These are phyloP conservation scores for Amoebophrya sp. DNA, from an alignment of 169 alveolate genomes.

Conservation along the genomic window DNA sequence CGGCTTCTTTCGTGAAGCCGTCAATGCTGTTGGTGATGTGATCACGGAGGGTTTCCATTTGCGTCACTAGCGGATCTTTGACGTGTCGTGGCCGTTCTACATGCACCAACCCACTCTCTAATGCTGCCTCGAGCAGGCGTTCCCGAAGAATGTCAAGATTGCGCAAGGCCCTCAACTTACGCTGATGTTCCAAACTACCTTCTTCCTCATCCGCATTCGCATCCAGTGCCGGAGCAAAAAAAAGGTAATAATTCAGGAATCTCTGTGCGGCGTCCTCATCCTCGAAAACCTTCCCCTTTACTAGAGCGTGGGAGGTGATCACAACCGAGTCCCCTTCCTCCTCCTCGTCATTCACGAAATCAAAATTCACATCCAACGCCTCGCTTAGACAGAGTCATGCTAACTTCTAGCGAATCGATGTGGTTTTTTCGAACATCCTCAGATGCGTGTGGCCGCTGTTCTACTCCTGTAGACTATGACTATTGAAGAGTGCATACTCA, in stretches of 20 bases:
- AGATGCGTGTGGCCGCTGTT: no score
- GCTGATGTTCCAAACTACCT: not conserved
- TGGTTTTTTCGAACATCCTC: no score
- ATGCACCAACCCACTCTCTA: not conserved
- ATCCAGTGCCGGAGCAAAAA: not conserved
- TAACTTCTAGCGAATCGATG: no score
- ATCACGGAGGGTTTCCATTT: not conserved
- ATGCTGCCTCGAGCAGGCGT: not conserved
- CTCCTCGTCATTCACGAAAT: slow-evolving; percentile 11
- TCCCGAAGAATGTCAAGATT: not conserved
- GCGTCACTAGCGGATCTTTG: not conserved
- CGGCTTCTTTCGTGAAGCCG: not conserved
- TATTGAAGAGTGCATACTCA: no score
- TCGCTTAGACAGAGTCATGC: no score
- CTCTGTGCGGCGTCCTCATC: not conserved
- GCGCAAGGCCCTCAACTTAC: not conserved
- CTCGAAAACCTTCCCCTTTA: not conserved
- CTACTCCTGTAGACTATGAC: no score
- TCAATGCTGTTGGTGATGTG: not conserved
- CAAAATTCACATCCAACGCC: not conserved
- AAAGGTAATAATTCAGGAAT: not conserved
- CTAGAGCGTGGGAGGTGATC: not conserved
- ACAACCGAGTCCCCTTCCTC: not conserved
- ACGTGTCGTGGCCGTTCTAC: not conserved
- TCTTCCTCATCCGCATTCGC: not conserved